Base-by-base conservation (phyloP, 1,139 yeast genomes). In the Yamadazyma atmosphaerica region DNA sequence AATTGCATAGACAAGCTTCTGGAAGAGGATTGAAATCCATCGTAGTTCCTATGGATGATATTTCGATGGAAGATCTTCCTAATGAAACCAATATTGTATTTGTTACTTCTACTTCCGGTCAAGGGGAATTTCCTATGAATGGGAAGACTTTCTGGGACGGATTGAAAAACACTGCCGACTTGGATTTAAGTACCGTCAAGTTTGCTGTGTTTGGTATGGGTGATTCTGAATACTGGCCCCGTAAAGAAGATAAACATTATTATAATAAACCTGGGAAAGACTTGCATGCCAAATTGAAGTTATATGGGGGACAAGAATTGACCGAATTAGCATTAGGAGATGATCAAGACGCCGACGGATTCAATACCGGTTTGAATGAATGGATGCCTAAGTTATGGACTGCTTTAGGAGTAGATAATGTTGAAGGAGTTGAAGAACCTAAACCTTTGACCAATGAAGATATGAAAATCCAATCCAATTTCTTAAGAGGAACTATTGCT, bases 261-360 rank as follows among this genome's bases (percentile, higher is more conserved):
- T 90, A 88, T 67, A 90, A 90, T 69, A 89, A 89, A 61, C 98
- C 98, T n/a, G 79, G 83, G 23, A 75, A 76, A 51, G 97, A 89
- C 59, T 67, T 90, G 44, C 70, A 64, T 56, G 77, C 75, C 46
- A 81, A 84, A 49, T 65, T 90, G 45, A 68, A 68, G 46, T 68
- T 84, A 43, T 74, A 87, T 42, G 92, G 95, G 33, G 96, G 86
- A 44, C 78, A 74, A 43, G 81, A 79, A 42, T 68, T 90, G 40
- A 77, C 80, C 40, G 88, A 85, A 9, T 63, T 89, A 35, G 97
- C 96, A 11, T 72, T 86, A 37, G 98, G 98, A 63, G 97, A 90
- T 62, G 98, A 90, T 57, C 98, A 92, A 67, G 98, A 87, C 60
- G 95, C 95, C 29, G 98, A 90, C 68, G 98, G 97, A 13, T 89